Percentiles rank a stretch among this genome's conserved stretches.
These are phyloP conservation scores for Paracamarosporium sp. DNA, from an alignment of 2,329 filamentous ascomycete species.

Conservation along the genomic window DNA sequence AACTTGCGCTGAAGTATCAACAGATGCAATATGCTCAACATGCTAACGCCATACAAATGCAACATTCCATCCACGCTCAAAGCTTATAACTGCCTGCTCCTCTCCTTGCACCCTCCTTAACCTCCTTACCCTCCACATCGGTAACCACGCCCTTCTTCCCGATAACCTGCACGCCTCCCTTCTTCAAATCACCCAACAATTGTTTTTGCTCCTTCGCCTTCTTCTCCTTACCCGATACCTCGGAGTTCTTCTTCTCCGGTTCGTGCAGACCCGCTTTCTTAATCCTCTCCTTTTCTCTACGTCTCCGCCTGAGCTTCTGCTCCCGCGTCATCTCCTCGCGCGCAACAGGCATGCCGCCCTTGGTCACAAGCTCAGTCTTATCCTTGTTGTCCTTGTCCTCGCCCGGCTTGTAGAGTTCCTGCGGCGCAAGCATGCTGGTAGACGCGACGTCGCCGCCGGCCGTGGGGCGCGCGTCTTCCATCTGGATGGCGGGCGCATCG, in stretches of 20 bases:
- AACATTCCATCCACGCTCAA: conserved; percentile 8
- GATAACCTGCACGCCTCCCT: conserved; percentile 89
- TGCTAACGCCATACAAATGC: neutral
- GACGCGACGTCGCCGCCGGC: conserved; percentile 76
- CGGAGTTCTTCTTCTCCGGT: conserved; percentile 46
- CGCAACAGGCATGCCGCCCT: conserved; percentile 78
- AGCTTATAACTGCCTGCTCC: conserved; percentile 45
- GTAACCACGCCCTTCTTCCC: conserved; percentile 86
- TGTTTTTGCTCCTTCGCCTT: conserved; percentile 65
- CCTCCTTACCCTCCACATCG: conserved; percentile 82
- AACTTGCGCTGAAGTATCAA: neutral
- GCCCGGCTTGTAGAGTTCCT: conserved; percentile 89
- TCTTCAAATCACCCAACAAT: conserved; percentile 73
- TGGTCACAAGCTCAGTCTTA: conserved; percentile 76
- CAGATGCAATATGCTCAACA: neutral
- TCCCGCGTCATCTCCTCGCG: conserved; percentile 88
- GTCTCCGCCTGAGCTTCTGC: conserved; percentile 77
- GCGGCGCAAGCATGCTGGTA: conserved; percentile 81
- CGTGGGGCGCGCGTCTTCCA: conserved; percentile 94
- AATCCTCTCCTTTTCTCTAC: conserved; percentile 85
- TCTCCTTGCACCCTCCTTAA: conserved; percentile 46
- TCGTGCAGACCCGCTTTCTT: conserved; percentile 68
- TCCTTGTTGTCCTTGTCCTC: conserved; percentile 59
- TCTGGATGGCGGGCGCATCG: conserved; percentile 87
- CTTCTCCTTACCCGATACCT: conserved; percentile 58